Evolutionary conservation across 192 early-diverging fungal genomes (phyloP).

Genomic region (Oehlia diaphana): DNA sequence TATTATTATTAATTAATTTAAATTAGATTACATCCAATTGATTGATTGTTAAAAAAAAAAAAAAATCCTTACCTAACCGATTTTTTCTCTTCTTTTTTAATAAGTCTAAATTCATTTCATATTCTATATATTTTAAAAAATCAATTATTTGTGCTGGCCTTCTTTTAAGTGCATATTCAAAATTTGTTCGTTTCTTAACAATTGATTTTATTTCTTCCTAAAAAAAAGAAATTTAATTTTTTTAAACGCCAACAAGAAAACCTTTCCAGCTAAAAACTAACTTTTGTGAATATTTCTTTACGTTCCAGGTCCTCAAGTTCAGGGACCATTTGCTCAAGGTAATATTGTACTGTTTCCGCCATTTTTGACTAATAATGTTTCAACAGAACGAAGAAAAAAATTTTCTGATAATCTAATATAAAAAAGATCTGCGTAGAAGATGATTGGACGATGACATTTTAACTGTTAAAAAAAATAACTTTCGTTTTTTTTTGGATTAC

Average conservation of each 20-base stretch:
- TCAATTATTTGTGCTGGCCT: constrained; percentile 72
- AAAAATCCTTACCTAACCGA: constrained; percentile 51
- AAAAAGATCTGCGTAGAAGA: too few relatives aligned
- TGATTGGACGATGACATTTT: too few relatives aligned
- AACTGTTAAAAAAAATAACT: too few relatives aligned
- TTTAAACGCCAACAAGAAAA: neutral
- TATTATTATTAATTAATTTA: constrained; percentile 25
- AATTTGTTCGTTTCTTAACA: constrained; percentile 83
- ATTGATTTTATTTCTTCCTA: constrained; percentile 84
- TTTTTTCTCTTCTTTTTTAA: constrained; percentile 77
- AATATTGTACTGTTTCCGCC: constrained; percentile 88
- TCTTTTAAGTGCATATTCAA: constrained; percentile 85
- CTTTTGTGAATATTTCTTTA: constrained; percentile 67
- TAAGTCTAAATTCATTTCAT: constrained; percentile 89
- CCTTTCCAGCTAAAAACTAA: neutral
- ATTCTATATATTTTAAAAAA: constrained; percentile 89
- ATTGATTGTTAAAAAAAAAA: neutral
- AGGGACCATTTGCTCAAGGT: constrained; percentile 90
- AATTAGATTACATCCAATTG: neutral
- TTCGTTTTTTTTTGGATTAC: neutral
- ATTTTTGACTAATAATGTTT: constrained; percentile 45
- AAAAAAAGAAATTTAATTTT: neutral
- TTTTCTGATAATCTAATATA: too few relatives aligned
- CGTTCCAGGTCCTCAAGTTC: constrained; percentile 90
- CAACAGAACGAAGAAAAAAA: too few relatives aligned